Evolutionary conservation across 306 rosid species (phyloP), one percentile per base, ranked within the genome.

Genomic region (Heteromeles arbutifolia): DNA sequence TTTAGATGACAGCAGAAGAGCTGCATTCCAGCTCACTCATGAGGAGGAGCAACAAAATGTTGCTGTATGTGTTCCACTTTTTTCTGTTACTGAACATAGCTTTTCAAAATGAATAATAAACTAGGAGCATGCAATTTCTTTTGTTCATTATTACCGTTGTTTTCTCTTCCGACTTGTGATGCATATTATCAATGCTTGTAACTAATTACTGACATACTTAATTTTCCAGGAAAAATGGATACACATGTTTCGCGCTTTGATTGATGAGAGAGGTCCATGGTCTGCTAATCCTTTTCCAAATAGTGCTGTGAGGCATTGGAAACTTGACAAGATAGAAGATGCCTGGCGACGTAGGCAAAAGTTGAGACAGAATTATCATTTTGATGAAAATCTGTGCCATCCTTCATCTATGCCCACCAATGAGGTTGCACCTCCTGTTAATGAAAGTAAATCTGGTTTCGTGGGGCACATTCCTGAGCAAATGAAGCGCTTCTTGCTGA

Each of bases 191-290:
- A 52, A 62, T 77, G 43, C 43, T 76, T 64, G 54, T 54, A 32
- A 74, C 64, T 69, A 72, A 74, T 67, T 69, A 72, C 57, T 73
- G 70, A 34, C 53, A 3, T 66, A 84, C 56, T 76, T 89, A 52
- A 72, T 78, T 67, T 82, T 79, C 65, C 92, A 95, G 98, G 98
- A 89, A 83, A 95, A 92, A 79, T 95, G 98, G 98, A 87, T 92
- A 74, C 98, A 90, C 91, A 82, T 92, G 87, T 92, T 90, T 79
- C 98, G 98, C 39, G 87, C 97, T 81, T 84, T 95, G 82, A 95
- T 87, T 82, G 98, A 95, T 80, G 98, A 95, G 87, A 89, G 98
- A 78, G 98, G 98, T 80, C 96, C 98, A 4, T 95, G 98, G 98
- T 95, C 97, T 82, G 83, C 97, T 29, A 92, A 89, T 70, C 94